These are phyloP conservation scores for Entonaema liquescens DNA, from an alignment of 495 filamentous ascomycete species.

Conservation along the genomic window DNA sequence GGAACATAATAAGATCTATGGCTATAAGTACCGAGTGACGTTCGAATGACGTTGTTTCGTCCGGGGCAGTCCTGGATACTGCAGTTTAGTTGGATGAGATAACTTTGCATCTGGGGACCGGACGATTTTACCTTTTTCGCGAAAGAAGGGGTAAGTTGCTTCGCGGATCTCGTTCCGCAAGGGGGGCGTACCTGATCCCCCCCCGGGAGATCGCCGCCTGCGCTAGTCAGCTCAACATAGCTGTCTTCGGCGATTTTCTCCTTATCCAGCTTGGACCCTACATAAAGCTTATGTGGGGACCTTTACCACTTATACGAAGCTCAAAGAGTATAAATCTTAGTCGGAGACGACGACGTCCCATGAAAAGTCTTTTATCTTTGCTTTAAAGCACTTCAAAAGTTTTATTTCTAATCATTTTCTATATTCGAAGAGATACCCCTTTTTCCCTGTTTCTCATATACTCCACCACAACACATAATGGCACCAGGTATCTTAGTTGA, in stretches of 20 bases:
- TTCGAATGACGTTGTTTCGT: slow-evolving; percentile 16
- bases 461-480: slow-evolving; percentile 32
- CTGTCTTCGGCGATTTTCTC: slow-evolving; percentile 45
- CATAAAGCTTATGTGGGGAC: slow-evolving; percentile 20
- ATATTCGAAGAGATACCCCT: slow-evolving; percentile 12
- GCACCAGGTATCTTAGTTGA: slow-evolving; percentile 41
- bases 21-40: slow-evolving; percentile 19
- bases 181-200: slow-evolving; percentile 17
- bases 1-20: slow-evolving; percentile 11
- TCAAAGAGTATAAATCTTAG: slow-evolving; percentile 17
- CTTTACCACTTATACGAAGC: slow-evolving; percentile 32
- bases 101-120: slow-evolving; percentile 7
- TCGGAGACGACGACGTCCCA: slow-evolving; percentile 5
- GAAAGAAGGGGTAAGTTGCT: background rate
- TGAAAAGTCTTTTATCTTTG: background rate
- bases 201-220: slow-evolving; percentile 24
- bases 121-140: slow-evolving; percentile 30
- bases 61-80: background rate
- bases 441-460: background rate
- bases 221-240: slow-evolving; percentile 13
- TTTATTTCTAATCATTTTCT: background rate
- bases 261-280: slow-evolving; percentile 6
- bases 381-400: background rate
- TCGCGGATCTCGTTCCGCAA: slow-evolving; percentile 15
- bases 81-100: slow-evolving; percentile 10